Percentiles rank a stretch among this genome's conserved stretches.
phyloP scores from a whole-genome alignment of 192 early-diverging fungal species.

The Podila minutissima region DNA sequence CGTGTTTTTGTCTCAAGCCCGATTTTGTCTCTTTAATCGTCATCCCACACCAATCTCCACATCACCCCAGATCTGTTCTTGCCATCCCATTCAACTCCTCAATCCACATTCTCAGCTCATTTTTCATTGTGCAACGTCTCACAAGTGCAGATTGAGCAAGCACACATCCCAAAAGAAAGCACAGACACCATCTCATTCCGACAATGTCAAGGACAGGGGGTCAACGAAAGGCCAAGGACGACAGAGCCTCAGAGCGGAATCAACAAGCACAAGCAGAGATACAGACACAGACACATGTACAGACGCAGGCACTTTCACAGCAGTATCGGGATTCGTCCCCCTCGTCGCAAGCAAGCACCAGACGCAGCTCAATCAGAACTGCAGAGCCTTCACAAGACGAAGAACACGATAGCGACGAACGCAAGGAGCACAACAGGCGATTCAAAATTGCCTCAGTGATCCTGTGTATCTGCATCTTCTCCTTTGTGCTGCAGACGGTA shows the following conservation, averaged over 20 bases:
- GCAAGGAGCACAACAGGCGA: slow-evolving; percentile 3
- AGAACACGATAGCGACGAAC: neutral
- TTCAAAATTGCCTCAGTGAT: slow-evolving; percentile 44
- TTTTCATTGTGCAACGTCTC: too few species aligned
- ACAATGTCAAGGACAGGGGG: neutral
- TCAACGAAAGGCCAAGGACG: neutral
- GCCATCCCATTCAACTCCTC: too few species aligned
- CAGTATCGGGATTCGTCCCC: neutral
- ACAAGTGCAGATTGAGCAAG: too few species aligned
- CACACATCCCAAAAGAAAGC: neutral
- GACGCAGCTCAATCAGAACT: slow-evolving; percentile 12
- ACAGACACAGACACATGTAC: neutral
- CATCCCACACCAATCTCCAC: too few species aligned
- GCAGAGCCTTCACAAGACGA: neutral
- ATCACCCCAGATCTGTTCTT: too few species aligned
- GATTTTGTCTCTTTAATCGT: too few species aligned
- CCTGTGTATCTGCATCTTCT: slow-evolving; percentile 55
- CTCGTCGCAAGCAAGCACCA: neutral
- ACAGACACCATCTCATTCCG: neutral
- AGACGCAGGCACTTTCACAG: neutral
- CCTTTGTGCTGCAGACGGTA: slow-evolving; percentile 64
- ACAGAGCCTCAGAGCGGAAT: neutral
- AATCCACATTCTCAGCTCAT: too few species aligned
- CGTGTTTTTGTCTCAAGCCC: too few species aligned
- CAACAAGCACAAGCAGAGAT: neutral